A percentile compares a stretch with the other conserved stretches of the same genome.
Evolutionary conservation across 2,329 filamentous ascomycete species (phyloP).

Genomic region (Cordyceps javanica): DNA sequence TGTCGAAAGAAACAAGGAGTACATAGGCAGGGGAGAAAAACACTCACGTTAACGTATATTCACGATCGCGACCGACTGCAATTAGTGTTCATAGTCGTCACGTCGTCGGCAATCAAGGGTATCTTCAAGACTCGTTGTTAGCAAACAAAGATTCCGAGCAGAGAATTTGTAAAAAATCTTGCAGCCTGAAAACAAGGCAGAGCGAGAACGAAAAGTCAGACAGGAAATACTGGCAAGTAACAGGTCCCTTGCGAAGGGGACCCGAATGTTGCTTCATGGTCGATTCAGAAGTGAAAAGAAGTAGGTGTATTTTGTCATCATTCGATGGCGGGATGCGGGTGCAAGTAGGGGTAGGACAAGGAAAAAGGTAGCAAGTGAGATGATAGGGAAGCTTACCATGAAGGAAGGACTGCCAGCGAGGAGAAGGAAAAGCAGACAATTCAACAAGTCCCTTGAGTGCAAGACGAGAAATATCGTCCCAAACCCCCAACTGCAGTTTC

Average conservation of each 20-base stretch:
- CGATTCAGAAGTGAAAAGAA: conserved; percentile 89
- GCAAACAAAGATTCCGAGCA: background rate
- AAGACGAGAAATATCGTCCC: background rate
- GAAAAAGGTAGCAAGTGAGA: background rate
- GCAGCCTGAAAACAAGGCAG: conserved; percentile 4
- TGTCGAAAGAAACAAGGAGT: conserved; percentile 1
- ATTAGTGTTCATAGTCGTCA: background rate
- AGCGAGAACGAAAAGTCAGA: conserved; percentile 48
- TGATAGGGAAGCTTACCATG: background rate
- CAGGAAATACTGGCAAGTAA: conserved; percentile 88
- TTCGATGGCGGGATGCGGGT: conserved; percentile 26
- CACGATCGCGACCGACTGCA: background rate
- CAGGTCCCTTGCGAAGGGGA: conserved; percentile 57
- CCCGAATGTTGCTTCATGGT: conserved; percentile 71
- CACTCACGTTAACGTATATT: conserved; percentile 11
- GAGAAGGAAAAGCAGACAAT: background rate
- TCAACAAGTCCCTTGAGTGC: background rate
- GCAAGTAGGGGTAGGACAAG: background rate
- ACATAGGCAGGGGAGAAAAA: conserved; percentile 17
- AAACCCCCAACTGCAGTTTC: background rate
- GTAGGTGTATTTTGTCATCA: conserved; percentile 72
- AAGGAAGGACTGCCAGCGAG: background rate
- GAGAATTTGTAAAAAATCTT: conserved; percentile 14
- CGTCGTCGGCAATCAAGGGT: background rate
- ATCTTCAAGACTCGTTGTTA: conserved; percentile 5